These are phyloP conservation scores for Naganishia vishniacii DNA, from an alignment of 768 basidiomycete species.

Conservation along the genomic window DNA sequence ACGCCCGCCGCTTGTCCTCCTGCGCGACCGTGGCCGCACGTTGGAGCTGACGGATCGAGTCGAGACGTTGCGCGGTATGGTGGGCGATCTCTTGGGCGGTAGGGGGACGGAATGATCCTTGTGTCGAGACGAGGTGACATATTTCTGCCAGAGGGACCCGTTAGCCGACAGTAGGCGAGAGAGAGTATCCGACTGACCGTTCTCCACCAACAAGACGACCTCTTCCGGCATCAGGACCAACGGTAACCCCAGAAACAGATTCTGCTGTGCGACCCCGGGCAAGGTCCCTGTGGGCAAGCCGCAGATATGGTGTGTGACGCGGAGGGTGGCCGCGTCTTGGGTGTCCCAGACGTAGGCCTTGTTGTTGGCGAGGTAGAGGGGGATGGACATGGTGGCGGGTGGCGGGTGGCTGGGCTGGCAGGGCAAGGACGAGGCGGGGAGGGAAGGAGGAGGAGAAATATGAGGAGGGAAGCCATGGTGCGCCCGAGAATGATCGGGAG, in stretches of 20 bases:
- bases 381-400: conserved; percentile 4
- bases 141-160: conserved; percentile 57
- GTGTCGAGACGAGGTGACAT: conserved; percentile 71
- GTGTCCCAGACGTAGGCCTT: conserved; percentile 29
- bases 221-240: conserved; percentile 85
- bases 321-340: conserved; percentile 63
- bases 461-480: no score
- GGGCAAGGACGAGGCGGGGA: no score
- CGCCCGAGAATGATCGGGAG: no score
- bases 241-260: conserved; percentile 90
- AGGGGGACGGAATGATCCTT: conserved; percentile 51
- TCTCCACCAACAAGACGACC: conserved; percentile 75
- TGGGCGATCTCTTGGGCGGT: conserved; percentile 48
- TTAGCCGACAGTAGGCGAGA: background rate
- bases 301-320: conserved; percentile 73
- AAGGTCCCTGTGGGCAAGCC: conserved; percentile 84
- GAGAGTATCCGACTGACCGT: conserved; percentile 54
- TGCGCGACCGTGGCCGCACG: conserved; percentile 55
- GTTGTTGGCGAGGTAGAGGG: conserved; percentile 23
- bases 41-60: conserved; percentile 52
- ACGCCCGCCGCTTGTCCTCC: conserved; percentile 48
- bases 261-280: conserved; percentile 91
- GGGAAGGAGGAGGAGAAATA: no score
- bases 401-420: background rate
- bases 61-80: conserved; percentile 34